phyloP scores from a whole-genome alignment of 257 asterid species.

The Salvia splendens region DNA sequence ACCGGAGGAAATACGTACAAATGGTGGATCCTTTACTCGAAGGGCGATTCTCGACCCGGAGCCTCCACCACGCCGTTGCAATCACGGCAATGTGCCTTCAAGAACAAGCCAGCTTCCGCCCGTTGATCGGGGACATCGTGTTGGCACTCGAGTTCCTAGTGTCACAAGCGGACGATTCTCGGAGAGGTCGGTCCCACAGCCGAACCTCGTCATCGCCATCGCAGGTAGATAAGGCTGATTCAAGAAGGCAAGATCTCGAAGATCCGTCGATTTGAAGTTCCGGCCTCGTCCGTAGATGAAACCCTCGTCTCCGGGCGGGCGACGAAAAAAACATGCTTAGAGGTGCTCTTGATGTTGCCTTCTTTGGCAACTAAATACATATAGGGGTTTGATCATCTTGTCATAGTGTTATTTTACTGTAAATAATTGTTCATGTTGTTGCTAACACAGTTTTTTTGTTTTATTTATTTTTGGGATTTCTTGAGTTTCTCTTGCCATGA shows the following conservation, averaged over 20 bases:
- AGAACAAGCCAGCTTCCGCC: conserved; percentile 75
- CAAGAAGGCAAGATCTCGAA: conserved; percentile 33
- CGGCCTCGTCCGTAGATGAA: too few relatives aligned
- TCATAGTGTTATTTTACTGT: conserved; percentile 34
- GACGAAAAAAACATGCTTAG: too few relatives aligned
- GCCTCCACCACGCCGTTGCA: conserved; percentile 74
- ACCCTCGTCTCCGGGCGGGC: too few relatives aligned
- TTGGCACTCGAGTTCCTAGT: conserved; percentile 76
- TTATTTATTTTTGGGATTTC: too few relatives aligned
- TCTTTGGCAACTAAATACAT: conserved; percentile 16
- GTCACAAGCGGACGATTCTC: conserved; percentile 53
- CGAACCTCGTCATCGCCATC: conserved; percentile 47
- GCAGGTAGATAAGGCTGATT: conserved; percentile 32
- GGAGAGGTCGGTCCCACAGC: conserved; percentile 21
- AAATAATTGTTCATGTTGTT: conserved; percentile 31
- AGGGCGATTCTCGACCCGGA: conserved; percentile 59
- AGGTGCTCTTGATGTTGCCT: conserved; percentile 6
- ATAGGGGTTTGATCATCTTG: conserved; percentile 24
- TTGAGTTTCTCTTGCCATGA: conserved; percentile 6
- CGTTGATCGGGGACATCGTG: conserved; percentile 65
- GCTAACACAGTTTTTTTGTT: conserved; percentile 8
- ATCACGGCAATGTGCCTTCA: conserved; percentile 90
- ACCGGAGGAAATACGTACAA: conserved; percentile 55
- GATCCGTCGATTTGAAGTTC: too few relatives aligned
- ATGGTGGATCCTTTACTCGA: conserved; percentile 72